Conservation (phyloP, 495 filamentous ascomycete species). For the Neurospora sp. region DNA sequence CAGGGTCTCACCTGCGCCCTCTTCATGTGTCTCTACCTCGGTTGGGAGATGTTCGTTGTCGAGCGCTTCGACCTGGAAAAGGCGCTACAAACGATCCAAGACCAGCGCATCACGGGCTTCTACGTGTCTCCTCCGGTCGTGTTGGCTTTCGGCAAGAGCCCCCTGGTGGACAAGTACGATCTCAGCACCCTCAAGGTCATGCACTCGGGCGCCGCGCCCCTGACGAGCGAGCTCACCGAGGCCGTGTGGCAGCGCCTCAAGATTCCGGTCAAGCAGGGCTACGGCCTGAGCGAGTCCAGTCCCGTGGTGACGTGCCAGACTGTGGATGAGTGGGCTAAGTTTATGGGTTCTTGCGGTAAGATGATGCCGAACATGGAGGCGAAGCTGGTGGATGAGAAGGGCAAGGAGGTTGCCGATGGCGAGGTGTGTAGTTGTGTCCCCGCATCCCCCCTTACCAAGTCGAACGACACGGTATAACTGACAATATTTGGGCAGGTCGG, state of each 20-base stretch:
- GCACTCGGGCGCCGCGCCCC: conserved; percentile 82
- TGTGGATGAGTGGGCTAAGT: conserved; percentile 68
- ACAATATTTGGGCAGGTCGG: conserved; percentile 33
- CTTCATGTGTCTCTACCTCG: conserved; percentile 45
- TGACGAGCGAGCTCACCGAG: conserved; percentile 74
- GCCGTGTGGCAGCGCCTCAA: conserved; percentile 64
- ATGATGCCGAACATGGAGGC: conserved; percentile 75
- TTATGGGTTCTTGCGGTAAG: conserved; percentile 71
- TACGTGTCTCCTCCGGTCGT: conserved; percentile 85
- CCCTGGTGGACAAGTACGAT: conserved; percentile 67
- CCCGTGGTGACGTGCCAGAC: conserved; percentile 47
- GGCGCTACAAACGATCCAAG: conserved; percentile 68
- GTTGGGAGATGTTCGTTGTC: conserved; percentile 66
- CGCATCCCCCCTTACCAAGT: not conserved
- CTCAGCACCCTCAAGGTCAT: conserved; percentile 71
- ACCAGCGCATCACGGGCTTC: conserved; percentile 61
- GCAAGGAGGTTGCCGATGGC: conserved; percentile 48
- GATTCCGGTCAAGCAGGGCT: conserved; percentile 57
- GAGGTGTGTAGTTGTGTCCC: conserved; percentile 8
- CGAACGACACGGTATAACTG: not conserved
- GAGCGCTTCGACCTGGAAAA: conserved; percentile 72
- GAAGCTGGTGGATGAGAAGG: conserved; percentile 62
- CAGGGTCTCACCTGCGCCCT: conserved; percentile 30
- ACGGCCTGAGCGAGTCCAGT: conserved; percentile 45
- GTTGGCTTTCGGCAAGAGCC: conserved; percentile 69